Conservation (phyloP, 345 rosid genomes). For the Bretschneidera sinensis region DNA sequence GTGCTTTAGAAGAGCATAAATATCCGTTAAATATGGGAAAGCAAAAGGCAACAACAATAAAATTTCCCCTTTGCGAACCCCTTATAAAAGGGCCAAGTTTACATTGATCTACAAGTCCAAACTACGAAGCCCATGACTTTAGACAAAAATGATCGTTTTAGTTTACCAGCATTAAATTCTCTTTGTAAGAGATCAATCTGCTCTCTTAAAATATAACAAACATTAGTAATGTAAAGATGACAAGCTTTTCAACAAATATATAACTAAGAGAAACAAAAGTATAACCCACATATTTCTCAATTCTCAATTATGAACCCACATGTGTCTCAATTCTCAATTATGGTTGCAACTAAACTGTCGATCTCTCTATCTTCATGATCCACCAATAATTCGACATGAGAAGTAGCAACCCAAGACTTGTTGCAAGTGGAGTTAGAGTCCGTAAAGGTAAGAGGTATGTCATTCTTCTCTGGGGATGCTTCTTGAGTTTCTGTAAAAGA, state of each 20-base stretch:
- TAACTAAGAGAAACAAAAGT: background rate
- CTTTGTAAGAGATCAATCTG: slow-evolving; percentile 39
- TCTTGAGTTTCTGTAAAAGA: slow-evolving; percentile 42
- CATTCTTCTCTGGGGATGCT: slow-evolving; percentile 23
- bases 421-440: slow-evolving; percentile 67
- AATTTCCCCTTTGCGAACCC: background rate
- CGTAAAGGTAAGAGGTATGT: slow-evolving; percentile 56
- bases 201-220: slow-evolving; percentile 29
- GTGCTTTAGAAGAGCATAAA: no score
- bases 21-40: no score
- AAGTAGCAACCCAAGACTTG: slow-evolving; percentile 81
- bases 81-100: slow-evolving; percentile 10
- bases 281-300: no score
- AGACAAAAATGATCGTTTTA: slow-evolving; percentile 46
- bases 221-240: slow-evolving; percentile 6
- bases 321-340: slow-evolving; percentile 75
- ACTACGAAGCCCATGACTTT: no score
- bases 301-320: no score
- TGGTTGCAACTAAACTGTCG: slow-evolving; percentile 50
- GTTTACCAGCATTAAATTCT: slow-evolving; percentile 40
- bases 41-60: background rate
- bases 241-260: background rate
- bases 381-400: slow-evolving; percentile 73
- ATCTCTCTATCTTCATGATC: slow-evolving; percentile 80
- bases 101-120: slow-evolving; percentile 1